phyloP scores from a whole-genome alignment of 2,329 filamentous ascomycete species.

The Alternaria sp. region DNA sequence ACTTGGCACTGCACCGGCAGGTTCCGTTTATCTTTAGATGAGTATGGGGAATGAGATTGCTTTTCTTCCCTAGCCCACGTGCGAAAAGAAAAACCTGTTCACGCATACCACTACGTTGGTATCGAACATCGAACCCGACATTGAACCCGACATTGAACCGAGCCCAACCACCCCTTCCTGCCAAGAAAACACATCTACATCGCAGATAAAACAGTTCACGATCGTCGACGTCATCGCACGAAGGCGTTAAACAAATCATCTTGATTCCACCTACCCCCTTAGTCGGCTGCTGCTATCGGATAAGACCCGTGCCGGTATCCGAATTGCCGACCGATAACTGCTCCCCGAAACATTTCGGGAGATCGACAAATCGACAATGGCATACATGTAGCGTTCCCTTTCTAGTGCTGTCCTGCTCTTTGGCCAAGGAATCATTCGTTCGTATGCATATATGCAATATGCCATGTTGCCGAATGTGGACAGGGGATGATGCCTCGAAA shows the following conservation, averaged over 20 bases:
- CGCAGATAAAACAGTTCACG: background rate
- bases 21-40: background rate
- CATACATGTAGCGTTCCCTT: background rate
- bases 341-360: constrained; percentile 23
- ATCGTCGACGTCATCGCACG: constrained; percentile 15
- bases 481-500: constrained; percentile 8
- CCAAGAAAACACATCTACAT: background rate
- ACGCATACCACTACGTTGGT: background rate
- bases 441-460: background rate
- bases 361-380: constrained; percentile 20
- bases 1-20: background rate
- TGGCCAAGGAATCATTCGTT: background rate
- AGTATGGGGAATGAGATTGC: background rate
- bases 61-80: background rate
- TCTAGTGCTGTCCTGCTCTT: background rate
- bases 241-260: background rate
- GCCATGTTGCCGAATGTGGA: constrained; percentile 2
- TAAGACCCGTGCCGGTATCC: constrained; percentile 6
- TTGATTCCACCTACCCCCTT: background rate
- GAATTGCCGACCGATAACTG: background rate
- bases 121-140: background rate
- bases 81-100: constrained; percentile 8
- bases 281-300: background rate
- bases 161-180: background rate
- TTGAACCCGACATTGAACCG: background rate